These are phyloP conservation scores for Thuja plicata DNA, from an alignment of 83 land plant genomes.

Conservation along the genomic window DNA sequence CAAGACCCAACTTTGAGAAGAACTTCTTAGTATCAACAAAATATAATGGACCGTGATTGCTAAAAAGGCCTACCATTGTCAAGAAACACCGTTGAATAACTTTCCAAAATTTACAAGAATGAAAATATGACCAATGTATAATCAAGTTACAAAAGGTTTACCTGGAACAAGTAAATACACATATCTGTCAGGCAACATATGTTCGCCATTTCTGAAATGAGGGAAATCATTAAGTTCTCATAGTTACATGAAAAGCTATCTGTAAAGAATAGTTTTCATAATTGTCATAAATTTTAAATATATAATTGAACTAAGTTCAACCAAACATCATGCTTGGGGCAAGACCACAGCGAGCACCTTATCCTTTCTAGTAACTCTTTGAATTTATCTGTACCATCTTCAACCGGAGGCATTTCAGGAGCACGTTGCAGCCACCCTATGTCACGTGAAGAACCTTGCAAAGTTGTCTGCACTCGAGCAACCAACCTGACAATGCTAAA, in stretches of 20 bases:
- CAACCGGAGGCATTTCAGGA: conserved; percentile 68
- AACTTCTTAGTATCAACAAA: conserved; percentile 71
- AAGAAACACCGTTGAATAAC: not conserved
- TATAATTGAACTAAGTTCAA: not conserved
- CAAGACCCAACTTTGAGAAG: conserved; percentile 84
- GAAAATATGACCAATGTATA: not conserved
- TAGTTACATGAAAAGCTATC: not conserved
- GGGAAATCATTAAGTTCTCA: conserved; percentile 1
- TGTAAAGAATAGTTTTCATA: not conserved
- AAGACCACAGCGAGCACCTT: conserved; percentile 33
- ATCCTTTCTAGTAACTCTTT: conserved; percentile 54
- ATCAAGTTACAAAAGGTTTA: conserved; percentile 16
- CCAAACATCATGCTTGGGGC: not conserved
- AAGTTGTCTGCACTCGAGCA: conserved; percentile 68
- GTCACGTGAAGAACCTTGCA: conserved; percentile 92
- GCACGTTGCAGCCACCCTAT: conserved; percentile 89
- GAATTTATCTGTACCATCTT: conserved; percentile 82
- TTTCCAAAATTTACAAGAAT: not conserved
- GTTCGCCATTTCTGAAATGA: conserved; percentile 65
- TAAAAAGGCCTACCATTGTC: conserved; percentile 66
- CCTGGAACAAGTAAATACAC: conserved; percentile 84
- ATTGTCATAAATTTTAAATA: not conserved
- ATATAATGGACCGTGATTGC: conserved; percentile 89
- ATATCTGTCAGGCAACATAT: conserved; percentile 66
- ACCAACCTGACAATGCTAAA: conserved; percentile 51